Evolutionary conservation across 257 asterid genomes (phyloP).

Genomic region (Nicotiana otophora): DNA sequence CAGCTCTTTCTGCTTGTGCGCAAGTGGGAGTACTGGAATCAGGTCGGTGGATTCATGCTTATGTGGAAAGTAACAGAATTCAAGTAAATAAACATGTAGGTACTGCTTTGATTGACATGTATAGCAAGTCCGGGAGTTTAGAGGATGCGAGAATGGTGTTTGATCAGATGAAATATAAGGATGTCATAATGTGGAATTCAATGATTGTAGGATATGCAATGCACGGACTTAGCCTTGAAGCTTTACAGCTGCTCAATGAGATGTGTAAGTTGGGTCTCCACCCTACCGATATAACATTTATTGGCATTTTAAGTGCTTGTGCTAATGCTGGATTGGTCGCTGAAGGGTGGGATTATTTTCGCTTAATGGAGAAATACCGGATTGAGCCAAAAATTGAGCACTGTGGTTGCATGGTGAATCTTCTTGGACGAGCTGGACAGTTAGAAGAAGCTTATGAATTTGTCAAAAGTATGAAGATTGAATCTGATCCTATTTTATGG

Average conservation of each 20-base stretch:
- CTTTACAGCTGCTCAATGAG: conserved; percentile 16
- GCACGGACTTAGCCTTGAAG: conserved; percentile 24
- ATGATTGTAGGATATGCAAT: conserved; percentile 29
- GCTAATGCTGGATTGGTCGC: conserved; percentile 26
- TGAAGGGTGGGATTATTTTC: conserved; percentile 21
- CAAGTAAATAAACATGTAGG: conserved; percentile 19
- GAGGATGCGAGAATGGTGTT: conserved; percentile 28
- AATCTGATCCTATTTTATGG: conserved; percentile 24
- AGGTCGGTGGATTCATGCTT: conserved; percentile 33
- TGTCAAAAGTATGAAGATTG: conserved; percentile 23
- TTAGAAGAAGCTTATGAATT: conserved; percentile 22
- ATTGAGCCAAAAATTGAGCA: conserved; percentile 23
- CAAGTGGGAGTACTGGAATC: conserved; percentile 28
- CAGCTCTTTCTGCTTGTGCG: conserved; percentile 27
- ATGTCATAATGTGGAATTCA: conserved; percentile 25
- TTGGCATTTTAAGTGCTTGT: conserved; percentile 25
- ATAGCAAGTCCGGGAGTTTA: conserved; percentile 31
- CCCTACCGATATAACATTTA: conserved; percentile 27
- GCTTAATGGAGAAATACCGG: conserved; percentile 13
- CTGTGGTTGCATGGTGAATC: conserved; percentile 29
- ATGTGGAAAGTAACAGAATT: conserved; percentile 20
- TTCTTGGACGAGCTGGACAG: conserved; percentile 24
- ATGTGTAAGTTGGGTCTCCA: conserved; percentile 10
- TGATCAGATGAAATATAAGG: conserved; percentile 21
- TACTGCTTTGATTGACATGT: conserved; percentile 35